Percentiles rank a stretch among this genome's conserved stretches.
Evolutionary conservation across 1,139 yeast genomes (phyloP).

Genomic region (Blastobotrys raffinosifermentans): DNA sequence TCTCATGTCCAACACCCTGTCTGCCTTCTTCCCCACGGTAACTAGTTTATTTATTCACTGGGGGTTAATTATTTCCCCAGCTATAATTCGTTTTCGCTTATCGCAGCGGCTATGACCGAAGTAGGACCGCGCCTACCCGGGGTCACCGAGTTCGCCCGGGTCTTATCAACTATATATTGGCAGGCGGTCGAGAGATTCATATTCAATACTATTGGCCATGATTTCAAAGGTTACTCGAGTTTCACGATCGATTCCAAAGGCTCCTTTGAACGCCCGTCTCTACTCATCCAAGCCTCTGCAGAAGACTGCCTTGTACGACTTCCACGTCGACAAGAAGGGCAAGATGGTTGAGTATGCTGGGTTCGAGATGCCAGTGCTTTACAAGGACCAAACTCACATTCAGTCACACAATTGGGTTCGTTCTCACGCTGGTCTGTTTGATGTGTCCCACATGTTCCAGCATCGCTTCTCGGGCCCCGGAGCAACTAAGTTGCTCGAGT

Average conservation of each 20-base stretch:
- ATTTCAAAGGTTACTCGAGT: background rate
- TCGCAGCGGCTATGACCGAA: no score
- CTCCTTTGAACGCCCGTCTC: constrained; percentile 8
- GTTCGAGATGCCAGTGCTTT: constrained; percentile 87
- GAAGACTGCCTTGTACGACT: constrained; percentile 76
- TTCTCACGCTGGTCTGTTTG: constrained; percentile 79
- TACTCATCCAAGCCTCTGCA: constrained; percentile 26
- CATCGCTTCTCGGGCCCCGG: constrained; percentile 68
- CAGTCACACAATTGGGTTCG: constrained; percentile 96
- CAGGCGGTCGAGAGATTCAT: no score
- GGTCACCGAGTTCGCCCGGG: constrained; percentile 1
- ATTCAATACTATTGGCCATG: no score
- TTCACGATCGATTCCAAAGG: no score
- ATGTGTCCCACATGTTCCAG: constrained; percentile 96
- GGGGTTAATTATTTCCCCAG: no score
- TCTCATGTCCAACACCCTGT: no score
- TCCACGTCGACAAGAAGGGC: constrained; percentile 74
- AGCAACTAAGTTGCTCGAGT: constrained; percentile 64
- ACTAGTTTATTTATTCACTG: no score
- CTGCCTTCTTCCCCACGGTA: no score
- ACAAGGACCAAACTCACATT: constrained; percentile 74
- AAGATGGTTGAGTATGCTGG: constrained; percentile 96
- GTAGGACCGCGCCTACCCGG: background rate
- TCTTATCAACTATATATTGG: background rate
- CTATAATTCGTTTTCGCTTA: no score